phyloP scores from a whole-genome alignment of 176 grass and related monocot species.

The Ampelocalamus luodianensis region DNA sequence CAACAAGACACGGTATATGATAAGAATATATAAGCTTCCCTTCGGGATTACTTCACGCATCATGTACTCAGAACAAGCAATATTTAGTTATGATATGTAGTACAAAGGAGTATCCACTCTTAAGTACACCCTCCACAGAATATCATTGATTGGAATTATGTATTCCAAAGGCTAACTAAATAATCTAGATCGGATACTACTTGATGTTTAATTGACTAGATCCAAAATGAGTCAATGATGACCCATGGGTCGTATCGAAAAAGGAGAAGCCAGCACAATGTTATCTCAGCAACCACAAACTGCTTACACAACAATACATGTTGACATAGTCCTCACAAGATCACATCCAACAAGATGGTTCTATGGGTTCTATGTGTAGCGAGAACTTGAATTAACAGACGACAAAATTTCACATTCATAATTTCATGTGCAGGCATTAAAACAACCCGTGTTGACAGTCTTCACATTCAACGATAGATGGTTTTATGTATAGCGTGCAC shows the following conservation, averaged over 20 bases:
- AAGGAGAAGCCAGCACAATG: background rate
- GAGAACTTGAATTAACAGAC: background rate
- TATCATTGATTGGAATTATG: background rate
- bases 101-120: slow-evolving; percentile 3
- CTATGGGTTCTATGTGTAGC: slow-evolving; percentile 1
- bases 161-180: background rate
- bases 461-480: background rate
- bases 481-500: slow-evolving; percentile 10
- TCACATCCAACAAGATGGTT: slow-evolving; percentile 21
- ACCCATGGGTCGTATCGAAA: background rate
- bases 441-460: no score
- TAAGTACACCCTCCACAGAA: background rate
- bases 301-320: background rate
- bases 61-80: slow-evolving; percentile 6
- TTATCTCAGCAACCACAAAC: slow-evolving; percentile 3
- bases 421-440: background rate
- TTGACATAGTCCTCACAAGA: background rate
- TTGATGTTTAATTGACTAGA: background rate
- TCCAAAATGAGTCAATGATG: background rate
- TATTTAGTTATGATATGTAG: background rate
- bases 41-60: slow-evolving; percentile 33
- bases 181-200: background rate
- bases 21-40: background rate
- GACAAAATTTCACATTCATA: background rate
- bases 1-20: background rate